Conservation (phyloP, 371 early-diverging fungal species). For the Apophysomyces trapeziformis region DNA sequence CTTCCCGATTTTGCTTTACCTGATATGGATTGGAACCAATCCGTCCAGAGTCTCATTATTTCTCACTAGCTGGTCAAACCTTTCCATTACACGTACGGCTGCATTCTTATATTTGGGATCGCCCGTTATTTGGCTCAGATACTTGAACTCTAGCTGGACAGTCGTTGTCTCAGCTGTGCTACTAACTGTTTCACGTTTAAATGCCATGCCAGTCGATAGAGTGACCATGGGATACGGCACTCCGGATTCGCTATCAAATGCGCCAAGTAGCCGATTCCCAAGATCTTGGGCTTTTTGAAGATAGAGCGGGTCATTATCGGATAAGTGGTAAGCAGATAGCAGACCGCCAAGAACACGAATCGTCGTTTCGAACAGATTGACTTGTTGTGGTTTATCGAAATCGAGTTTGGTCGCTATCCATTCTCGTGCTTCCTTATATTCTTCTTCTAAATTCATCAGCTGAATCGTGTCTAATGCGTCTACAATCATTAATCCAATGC, state of each 20-base stretch:
- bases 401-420: constrained; percentile 65
- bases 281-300: constrained; percentile 80
- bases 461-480: constrained; percentile 87
- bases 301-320: constrained; percentile 65
- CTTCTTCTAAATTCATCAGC: constrained; percentile 78
- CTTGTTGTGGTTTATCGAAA: constrained; percentile 73
- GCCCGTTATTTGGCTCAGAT: constrained; percentile 77
- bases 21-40: constrained; percentile 78
- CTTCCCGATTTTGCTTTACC: constrained; percentile 25
- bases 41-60: constrained; percentile 61
- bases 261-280: constrained; percentile 76
- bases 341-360: constrained; percentile 93
- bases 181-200: constrained; percentile 46
- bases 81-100: constrained; percentile 70
- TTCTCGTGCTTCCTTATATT: constrained; percentile 70
- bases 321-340: constrained; percentile 80
- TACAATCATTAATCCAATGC: constrained; percentile 80
- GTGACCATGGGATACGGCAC: constrained; percentile 81
- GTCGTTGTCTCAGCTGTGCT: constrained; percentile 90
- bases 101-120: constrained; percentile 71
- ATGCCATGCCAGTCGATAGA: constrained; percentile 45
- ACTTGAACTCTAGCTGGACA: constrained; percentile 88
- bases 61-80: constrained; percentile 50
- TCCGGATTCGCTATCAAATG: constrained; percentile 75
- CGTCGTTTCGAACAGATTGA: constrained; percentile 92